Base-by-base conservation (phyloP, 495 filamentous ascomycete species). In the Eremomyces bilateralis region DNA sequence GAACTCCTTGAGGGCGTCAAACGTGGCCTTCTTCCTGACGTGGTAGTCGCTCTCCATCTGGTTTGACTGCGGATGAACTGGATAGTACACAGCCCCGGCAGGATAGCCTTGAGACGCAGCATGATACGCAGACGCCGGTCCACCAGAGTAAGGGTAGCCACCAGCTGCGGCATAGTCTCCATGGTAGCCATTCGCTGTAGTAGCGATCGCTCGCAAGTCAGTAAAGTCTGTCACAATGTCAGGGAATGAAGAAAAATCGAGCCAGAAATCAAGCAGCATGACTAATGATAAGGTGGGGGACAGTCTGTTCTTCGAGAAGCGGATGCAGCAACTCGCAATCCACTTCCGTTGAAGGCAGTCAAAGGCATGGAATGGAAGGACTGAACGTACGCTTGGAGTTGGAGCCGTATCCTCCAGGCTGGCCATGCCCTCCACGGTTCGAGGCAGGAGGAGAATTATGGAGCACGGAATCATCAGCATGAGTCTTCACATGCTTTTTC, bases 401-500 rank as follows among this genome's bases (percentile, higher is more conserved):
- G n/a, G n/a, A n/a, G n/a, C n/a, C 58, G 50, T 72, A 72, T 29
- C 50, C 59, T 6, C 62, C 59, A 45, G 29, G 21, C 68, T 73
- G 58, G 71, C 47, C 42, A 45, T 39, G 40, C 15, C 39, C 47
- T 24, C 39, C 37, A 27, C 41, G 66, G 42, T 58, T 59, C 20
- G 67, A 69, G 35, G 75, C 69, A 51, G 79, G 73, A 18, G 79
- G 79, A 15, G 76, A 78, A 33, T 78, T 70, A 41, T 80, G 65
- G 37, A 91, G 64, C 33, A 91, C 81, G 28, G 83, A 90, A 56
- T 99, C 88, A 52, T 99, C 88, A 39, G 88, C 88, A 55, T 99
- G 88, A n/a, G 90, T 97, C 69, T 95, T 95, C 53, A 95, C 84
- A 55, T 99, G 90, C 61, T 99, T 99, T 69, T 95, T 95, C 41